phyloP scores from a whole-genome alignment of 331 rosid genomes.

The Rhamnella rubrinervis region DNA sequence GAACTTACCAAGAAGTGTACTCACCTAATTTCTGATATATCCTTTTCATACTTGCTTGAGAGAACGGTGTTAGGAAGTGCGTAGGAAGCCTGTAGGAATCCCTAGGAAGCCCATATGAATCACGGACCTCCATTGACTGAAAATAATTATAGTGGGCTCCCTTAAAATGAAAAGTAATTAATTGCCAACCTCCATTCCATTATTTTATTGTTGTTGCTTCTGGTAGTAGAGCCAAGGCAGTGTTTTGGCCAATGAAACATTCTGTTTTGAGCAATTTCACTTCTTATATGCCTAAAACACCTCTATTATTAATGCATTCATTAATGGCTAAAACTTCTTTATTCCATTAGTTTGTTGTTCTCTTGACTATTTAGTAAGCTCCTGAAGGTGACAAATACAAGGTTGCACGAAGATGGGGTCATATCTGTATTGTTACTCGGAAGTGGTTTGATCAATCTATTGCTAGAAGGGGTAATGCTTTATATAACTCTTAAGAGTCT shows the following conservation, averaged over 20 bases:
- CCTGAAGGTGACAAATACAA: conserved; percentile 94
- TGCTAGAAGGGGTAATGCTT: conserved; percentile 64
- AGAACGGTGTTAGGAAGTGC: not conserved
- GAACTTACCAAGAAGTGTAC: conserved; percentile 87
- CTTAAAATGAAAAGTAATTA: too few species aligned
- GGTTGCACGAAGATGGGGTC: conserved; percentile 89
- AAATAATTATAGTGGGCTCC: too few species aligned
- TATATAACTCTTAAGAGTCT: conserved; percentile 24
- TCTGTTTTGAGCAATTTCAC: not conserved
- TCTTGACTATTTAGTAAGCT: conserved; percentile 75
- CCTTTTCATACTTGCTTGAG: conserved; percentile 49
- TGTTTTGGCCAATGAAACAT: too few species aligned
- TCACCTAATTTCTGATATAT: conserved; percentile 87
- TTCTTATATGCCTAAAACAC: not conserved
- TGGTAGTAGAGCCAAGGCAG: too few species aligned
- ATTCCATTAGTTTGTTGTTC: conserved; percentile 23
- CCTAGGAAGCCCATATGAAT: too few species aligned
- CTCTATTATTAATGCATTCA: not conserved
- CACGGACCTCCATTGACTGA: too few species aligned
- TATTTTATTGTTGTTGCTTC: too few species aligned
- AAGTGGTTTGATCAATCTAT: conserved; percentile 92
- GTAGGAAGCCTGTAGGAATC: too few species aligned
- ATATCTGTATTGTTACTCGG: conserved; percentile 65
- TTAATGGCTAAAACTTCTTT: too few species aligned
- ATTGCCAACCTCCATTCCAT: too few species aligned